A percentile compares a stretch with the other conserved stretches of the same genome.
Conservation (phyloP, 2,329 filamentous ascomycete genomes). For the Colletotrichum agaves region DNA sequence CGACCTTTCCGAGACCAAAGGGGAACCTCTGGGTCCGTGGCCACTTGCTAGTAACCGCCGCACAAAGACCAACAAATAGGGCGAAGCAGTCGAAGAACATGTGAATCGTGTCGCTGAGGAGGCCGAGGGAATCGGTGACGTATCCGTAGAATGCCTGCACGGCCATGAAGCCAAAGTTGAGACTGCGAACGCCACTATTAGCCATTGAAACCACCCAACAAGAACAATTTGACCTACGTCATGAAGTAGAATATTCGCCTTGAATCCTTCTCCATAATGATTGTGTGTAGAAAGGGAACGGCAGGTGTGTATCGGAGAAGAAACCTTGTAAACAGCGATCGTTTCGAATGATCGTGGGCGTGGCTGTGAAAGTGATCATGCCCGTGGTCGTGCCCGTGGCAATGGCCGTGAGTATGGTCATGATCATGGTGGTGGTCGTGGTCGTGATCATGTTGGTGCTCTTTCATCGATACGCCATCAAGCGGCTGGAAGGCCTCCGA, state of each 20-base stretch:
- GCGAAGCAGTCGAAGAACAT: constrained; percentile 99
- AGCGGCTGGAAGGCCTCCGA: constrained; percentile 33
- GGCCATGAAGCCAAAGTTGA: constrained; percentile 95
- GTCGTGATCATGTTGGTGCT: constrained; percentile 42
- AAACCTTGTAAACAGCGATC: constrained; percentile 77
- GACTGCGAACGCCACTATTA: constrained; percentile 58
- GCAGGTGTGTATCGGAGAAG: constrained; percentile 76
- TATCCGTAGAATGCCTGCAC: constrained; percentile 96
- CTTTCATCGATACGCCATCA: constrained; percentile 32
- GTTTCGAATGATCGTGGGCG: constrained; percentile 51
- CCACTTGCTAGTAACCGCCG: constrained; percentile 97
- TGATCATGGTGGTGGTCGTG: constrained; percentile 40
- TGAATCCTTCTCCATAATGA: constrained; percentile 91
- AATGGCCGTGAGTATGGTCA: constrained; percentile 40
- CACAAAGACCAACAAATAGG: constrained; percentile 87
- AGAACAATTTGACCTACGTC: constrained; percentile 65
- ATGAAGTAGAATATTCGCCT: constrained; percentile 98
- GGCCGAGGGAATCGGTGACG: constrained; percentile 88
- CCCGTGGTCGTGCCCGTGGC: constrained; percentile 43
- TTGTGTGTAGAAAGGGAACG: constrained; percentile 84
- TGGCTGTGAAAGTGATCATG: constrained; percentile 43
- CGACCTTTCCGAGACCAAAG: constrained; percentile 96
- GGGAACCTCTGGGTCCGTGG: constrained; percentile 89
- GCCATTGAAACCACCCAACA: constrained; percentile 18
- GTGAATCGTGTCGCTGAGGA: constrained; percentile 98